phyloP scores from a whole-genome alignment of 2,329 filamentous ascomycete species.

The Ascochyta clinopodiicola region DNA sequence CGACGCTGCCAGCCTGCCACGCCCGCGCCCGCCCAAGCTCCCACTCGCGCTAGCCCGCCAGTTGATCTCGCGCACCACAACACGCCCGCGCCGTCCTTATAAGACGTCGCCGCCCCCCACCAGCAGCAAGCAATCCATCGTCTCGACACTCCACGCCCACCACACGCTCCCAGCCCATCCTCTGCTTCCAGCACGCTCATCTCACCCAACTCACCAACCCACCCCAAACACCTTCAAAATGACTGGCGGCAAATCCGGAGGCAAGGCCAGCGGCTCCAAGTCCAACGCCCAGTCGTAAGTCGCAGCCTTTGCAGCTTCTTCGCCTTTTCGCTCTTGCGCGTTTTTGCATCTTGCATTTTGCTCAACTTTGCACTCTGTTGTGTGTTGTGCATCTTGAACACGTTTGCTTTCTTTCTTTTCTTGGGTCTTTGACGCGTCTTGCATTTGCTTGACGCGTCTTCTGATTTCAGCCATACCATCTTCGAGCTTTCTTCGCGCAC shows the following conservation, averaged over 20 bases:
- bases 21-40: conserved; percentile 19
- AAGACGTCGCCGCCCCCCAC: conserved; percentile 48
- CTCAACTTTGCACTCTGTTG: conserved; percentile 9
- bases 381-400: conserved; percentile 1
- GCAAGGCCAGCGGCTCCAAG: conserved; percentile 99
- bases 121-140: conserved; percentile 51
- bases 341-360: conserved; percentile 15
- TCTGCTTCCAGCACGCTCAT: conserved; percentile 20
- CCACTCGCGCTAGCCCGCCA: conserved; percentile 38
- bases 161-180: conserved; percentile 33
- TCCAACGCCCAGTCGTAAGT: conserved; percentile 93
- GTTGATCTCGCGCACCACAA: conserved; percentile 52
- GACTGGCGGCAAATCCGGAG: conserved; percentile 99
- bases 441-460: conserved; percentile 34
- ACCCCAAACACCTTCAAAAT: conserved; percentile 74
- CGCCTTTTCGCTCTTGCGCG: conserved; percentile 14
- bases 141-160: conserved; percentile 43
- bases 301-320: conserved; percentile 41
- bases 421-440: conserved; percentile 16
- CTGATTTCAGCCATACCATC: neutral
- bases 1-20: conserved; percentile 17
- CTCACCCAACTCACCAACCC: conserved; percentile 39
- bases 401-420: too few relatives aligned
- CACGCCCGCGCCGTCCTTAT: conserved; percentile 49
- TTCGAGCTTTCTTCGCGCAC: conserved; percentile 48